Percentiles rank a stretch among this genome's conserved stretches.
Evolutionary conservation across 345 rosid species (phyloP).

Genomic region (Geranium rotundifolium): DNA sequence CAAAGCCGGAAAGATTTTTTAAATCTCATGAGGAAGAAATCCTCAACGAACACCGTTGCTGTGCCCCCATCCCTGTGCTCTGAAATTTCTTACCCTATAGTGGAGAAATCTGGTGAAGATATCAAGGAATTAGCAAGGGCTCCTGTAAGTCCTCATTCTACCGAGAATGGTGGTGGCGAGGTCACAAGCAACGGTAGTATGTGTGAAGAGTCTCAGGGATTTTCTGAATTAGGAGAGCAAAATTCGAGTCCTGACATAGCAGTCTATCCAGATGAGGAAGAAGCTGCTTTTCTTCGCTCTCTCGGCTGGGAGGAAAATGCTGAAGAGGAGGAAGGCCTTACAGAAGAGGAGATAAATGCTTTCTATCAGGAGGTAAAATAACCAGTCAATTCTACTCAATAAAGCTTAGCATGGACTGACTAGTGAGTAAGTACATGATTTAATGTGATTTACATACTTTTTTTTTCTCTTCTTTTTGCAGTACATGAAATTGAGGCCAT

Average conservation of each 20-base stretch:
- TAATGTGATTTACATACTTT: too few species aligned
- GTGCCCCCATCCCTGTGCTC: neutral
- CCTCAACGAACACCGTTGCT: constrained; percentile 29
- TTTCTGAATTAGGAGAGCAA: constrained; percentile 10
- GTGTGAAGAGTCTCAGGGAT: neutral
- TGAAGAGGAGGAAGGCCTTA: constrained; percentile 75
- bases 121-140: constrained; percentile 18
- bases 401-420: neutral
- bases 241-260: constrained; percentile 12
- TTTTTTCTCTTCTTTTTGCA: constrained; percentile 13
- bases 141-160: constrained; percentile 23
- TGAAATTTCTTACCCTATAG: neutral
- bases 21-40: constrained; percentile 64
- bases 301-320: constrained; percentile 87
- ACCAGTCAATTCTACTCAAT: neutral
- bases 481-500: constrained; percentile 31
- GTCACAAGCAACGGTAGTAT: constrained; percentile 29
- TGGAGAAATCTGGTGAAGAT: constrained; percentile 8
- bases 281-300: constrained; percentile 75
- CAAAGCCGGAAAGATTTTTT: constrained; percentile 79
- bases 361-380: constrained; percentile 53
- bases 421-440: too few species aligned
- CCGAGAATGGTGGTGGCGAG: constrained; percentile 27
- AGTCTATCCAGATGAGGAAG: constrained; percentile 48
- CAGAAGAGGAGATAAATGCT: constrained; percentile 71